Conservation (phyloP, 1,284 basidiomycete genomes). For the Exobasidium rhododendri region DNA sequence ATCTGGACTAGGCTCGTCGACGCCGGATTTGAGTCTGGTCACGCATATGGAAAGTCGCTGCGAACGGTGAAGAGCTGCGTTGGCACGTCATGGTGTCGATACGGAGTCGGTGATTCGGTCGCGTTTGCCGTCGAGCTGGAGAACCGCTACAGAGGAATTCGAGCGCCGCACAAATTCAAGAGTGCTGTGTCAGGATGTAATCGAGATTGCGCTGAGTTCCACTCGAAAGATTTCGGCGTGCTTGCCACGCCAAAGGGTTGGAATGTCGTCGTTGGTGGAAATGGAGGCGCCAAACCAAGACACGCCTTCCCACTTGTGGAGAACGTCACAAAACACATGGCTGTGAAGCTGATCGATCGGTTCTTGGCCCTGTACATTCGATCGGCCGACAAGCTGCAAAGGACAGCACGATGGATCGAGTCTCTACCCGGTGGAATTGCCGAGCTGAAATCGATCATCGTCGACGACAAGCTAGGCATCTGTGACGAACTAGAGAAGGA, state of each 20-base stretch:
- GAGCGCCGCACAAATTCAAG: slow-evolving; percentile 70
- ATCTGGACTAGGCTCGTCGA: slow-evolving; percentile 70
- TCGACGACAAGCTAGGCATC: slow-evolving; percentile 74
- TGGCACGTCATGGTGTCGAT: slow-evolving; percentile 69
- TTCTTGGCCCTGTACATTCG: slow-evolving; percentile 69
- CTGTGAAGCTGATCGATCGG: slow-evolving; percentile 67
- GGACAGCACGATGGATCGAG: slow-evolving; percentile 76
- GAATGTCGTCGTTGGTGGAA: slow-evolving; percentile 69
- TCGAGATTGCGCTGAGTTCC: slow-evolving; percentile 62
- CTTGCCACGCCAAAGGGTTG: slow-evolving; percentile 69
- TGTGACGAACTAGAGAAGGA: slow-evolving; percentile 69
- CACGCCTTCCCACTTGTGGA: slow-evolving; percentile 62
- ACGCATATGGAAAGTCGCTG: slow-evolving; percentile 67
- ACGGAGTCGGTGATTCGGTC: slow-evolving; percentile 72
- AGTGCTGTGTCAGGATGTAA: slow-evolving; percentile 70
- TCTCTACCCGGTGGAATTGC: slow-evolving; percentile 68
- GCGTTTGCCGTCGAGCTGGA: slow-evolving; percentile 71
- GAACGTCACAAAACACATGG: slow-evolving; percentile 40
- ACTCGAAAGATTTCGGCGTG: slow-evolving; percentile 72
- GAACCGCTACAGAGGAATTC: slow-evolving; percentile 70
- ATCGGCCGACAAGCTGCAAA: slow-evolving; percentile 62
- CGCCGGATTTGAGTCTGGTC: slow-evolving; percentile 72
- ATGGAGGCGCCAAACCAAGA: slow-evolving; percentile 69
- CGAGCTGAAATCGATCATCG: slow-evolving; percentile 65
- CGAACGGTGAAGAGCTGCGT: slow-evolving; percentile 66